Conservation (phyloP, 2,329 filamentous ascomycete species). For the Ophiocordyceps camponoti-rufipedis region DNA sequence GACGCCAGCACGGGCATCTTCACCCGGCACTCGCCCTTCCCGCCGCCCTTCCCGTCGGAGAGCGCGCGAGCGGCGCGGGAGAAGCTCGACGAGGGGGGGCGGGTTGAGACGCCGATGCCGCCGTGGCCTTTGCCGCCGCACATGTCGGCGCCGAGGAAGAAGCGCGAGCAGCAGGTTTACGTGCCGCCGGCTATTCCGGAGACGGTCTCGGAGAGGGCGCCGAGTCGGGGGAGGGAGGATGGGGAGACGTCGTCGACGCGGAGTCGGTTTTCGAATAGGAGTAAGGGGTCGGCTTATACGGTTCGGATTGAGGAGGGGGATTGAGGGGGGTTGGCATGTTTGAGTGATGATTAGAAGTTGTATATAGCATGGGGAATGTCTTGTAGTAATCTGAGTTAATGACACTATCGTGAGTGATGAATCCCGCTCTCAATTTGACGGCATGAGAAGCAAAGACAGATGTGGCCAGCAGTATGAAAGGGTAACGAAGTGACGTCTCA, state of each 20-base stretch:
- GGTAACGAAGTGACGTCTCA: too few species aligned
- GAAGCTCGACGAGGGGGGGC: neutral
- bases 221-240: neutral
- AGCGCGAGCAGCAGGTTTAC: conserved; percentile 1
- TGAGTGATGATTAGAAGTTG: too few species aligned
- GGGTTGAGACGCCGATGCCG: conserved; percentile 1
- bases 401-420: too few species aligned
- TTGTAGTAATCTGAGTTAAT: too few species aligned
- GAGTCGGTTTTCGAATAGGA: conserved; percentile 4
- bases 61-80: neutral
- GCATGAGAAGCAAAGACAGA: too few species aligned
- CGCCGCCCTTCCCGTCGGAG: neutral
- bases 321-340: neutral
- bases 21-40: neutral
- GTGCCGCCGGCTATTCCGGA: conserved; percentile 5
- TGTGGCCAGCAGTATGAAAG: too few species aligned
- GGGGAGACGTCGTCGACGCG: conserved; percentile 4
- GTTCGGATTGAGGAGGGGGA: conserved; percentile 4
- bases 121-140: conserved; percentile 2
- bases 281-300: conserved; percentile 5
- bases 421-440: too few species aligned
- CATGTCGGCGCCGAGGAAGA: neutral
- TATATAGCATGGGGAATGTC: too few species aligned
- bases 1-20: neutral
- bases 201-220: neutral